Evolutionary conservation across 2,329 filamentous ascomycete species (phyloP).

Genomic region (Phoma herbarum): DNA sequence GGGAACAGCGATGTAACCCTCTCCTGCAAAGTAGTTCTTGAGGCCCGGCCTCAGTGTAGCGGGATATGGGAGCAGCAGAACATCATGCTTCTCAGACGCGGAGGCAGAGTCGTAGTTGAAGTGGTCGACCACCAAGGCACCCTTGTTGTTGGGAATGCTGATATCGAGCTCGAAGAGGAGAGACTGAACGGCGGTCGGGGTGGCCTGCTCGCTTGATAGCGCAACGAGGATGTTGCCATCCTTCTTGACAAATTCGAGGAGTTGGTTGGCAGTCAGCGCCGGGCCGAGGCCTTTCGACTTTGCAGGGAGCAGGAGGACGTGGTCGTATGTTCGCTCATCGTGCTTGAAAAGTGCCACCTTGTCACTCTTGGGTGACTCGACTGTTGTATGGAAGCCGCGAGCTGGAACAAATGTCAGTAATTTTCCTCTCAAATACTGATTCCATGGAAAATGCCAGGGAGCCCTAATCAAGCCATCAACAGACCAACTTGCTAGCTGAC

Average conservation of each 20-base stretch:
- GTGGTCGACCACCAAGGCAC: conserved; percentile 88
- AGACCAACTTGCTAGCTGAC: conserved; percentile 26
- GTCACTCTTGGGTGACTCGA: conserved; percentile 67
- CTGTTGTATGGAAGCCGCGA: conserved; percentile 81
- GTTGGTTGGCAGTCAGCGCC: conserved; percentile 81
- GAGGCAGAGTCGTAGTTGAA: conserved; percentile 87
- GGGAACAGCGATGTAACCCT: conserved; percentile 80
- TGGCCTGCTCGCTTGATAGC: conserved; percentile 75
- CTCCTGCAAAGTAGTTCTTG: conserved; percentile 78
- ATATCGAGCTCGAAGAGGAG: conserved; percentile 90
- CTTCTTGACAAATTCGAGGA: conserved; percentile 91
- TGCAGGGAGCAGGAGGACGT: conserved; percentile 85
- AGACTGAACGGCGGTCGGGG: conserved; percentile 76
- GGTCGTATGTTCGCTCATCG: conserved; percentile 89
- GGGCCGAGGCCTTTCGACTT: conserved; percentile 95
- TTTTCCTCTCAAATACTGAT: background rate
- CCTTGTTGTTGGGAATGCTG: conserved; percentile 83
- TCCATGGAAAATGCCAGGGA: background rate
- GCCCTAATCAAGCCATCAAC: conserved; percentile 9
- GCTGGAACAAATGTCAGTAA: conserved; percentile 58
- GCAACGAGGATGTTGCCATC: conserved; percentile 91
- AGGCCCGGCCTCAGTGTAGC: conserved; percentile 71
- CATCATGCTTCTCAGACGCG: conserved; percentile 84
- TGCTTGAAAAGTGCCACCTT: conserved; percentile 81
- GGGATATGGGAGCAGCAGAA: conserved; percentile 79